Conservation (phyloP, 768 basidiomycete species). For the Tricholoma flavovirens region DNA sequence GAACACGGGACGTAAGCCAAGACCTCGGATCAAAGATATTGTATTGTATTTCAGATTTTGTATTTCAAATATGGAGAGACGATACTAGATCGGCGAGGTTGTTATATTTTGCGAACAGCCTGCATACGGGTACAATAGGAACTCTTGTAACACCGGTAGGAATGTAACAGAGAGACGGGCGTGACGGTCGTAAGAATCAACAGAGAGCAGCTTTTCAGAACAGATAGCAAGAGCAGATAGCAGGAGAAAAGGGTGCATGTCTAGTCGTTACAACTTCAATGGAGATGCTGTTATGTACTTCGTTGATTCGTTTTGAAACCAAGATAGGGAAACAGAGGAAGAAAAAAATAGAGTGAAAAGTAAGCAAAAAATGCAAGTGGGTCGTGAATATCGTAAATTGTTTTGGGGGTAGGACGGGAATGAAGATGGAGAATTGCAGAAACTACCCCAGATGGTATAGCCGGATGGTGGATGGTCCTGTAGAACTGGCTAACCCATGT, state of each 20-base stretch:
- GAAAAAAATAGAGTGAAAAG: conserved; percentile 8
- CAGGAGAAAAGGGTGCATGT: conserved; percentile 47
- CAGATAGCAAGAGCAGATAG: conserved; percentile 25
- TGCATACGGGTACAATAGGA: conserved; percentile 1
- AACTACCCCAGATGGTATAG: conserved; percentile 6
- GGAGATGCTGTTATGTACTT: conserved; percentile 11
- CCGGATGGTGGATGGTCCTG: conserved; percentile 5
- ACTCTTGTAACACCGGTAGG: conserved; percentile 2
- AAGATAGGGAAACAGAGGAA: conserved; percentile 1
- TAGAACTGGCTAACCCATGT: conserved; percentile 14
- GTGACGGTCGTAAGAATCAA: conserved; percentile 20
- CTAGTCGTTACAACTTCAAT: conserved; percentile 69
- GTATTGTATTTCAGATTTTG: neutral
- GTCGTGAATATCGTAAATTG: conserved; percentile 1
- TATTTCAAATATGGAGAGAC: neutral
- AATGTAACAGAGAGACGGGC: conserved; percentile 11
- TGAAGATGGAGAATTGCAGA: conserved; percentile 3
- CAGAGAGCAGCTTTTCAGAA: conserved; percentile 22
- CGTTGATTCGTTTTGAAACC: neutral
- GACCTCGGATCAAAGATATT: neutral
- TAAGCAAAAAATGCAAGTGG: conserved; percentile 1
- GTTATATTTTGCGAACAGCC: conserved; percentile 1
- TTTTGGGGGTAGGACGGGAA: neutral
- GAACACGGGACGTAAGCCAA: too few relatives aligned
- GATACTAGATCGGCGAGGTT: neutral